phyloP scores from a whole-genome alignment of 306 rosid genomes.

The Begonia loranthoides region DNA sequence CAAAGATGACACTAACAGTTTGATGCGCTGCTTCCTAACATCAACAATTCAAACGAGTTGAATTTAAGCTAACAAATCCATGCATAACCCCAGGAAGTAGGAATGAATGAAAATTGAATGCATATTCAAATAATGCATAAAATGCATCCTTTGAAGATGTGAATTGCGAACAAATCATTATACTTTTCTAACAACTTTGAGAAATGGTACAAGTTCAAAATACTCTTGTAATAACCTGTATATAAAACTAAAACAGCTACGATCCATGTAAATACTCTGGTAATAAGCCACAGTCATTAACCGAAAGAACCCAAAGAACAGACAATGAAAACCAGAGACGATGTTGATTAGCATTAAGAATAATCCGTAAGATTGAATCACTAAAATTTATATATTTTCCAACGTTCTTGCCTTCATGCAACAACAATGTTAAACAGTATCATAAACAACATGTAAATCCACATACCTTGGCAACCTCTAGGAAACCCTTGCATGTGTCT shows the following conservation, averaged over 20 bases:
- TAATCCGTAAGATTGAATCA: too few species aligned
- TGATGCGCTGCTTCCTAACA: conserved; percentile 83
- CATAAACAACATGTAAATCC: neutral
- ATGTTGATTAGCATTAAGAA: too few species aligned
- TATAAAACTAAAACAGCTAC: too few species aligned
- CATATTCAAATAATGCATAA: neutral
- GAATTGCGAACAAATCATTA: neutral
- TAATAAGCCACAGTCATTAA: too few species aligned
- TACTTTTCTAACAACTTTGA: neutral
- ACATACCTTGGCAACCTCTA: conserved; percentile 91
- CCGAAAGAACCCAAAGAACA: too few species aligned
- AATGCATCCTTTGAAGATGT: neutral
- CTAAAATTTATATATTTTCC: too few species aligned
- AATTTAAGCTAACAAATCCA: conserved; percentile 5
- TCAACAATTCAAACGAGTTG: conserved; percentile 12
- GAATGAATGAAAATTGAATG: neutral
- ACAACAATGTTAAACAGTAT: too few species aligned
- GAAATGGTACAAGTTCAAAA: neutral
- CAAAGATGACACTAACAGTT: conserved; percentile 92
- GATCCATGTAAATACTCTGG: too few species aligned
- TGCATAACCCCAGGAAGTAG: conserved; percentile 4
- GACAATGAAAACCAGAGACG: too few species aligned
- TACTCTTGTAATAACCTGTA: neutral
- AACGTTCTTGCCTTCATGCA: too few species aligned
- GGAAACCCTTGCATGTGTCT: conserved; percentile 95